Conservation (phyloP, 805 yeast species). For the Candida manassasensis region DNA sequence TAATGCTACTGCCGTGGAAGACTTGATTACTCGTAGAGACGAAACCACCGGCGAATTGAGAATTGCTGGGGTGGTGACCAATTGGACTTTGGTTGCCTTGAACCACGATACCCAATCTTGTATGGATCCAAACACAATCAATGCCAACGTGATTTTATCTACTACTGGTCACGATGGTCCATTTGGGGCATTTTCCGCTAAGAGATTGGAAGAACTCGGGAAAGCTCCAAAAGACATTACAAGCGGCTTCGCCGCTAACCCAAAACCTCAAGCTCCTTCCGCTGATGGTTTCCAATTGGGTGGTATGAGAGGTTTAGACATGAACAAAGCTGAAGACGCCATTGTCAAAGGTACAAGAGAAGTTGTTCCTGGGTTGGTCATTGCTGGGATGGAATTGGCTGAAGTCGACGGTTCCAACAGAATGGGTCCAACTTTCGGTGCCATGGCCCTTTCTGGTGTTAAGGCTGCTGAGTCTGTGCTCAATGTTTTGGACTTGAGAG, state of each 20-base stretch:
- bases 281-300: conserved; percentile 37
- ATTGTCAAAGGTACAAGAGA: conserved; percentile 68
- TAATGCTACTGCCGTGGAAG: conserved; percentile 80
- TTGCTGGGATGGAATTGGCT: conserved; percentile 75
- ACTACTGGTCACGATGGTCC: conserved; percentile 84
- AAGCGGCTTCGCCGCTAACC: conserved; percentile 30
- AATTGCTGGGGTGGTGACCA: conserved; percentile 77
- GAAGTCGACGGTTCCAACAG: conserved; percentile 75
- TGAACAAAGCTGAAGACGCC: conserved; percentile 73
- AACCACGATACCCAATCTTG: conserved; percentile 75
- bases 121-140: conserved; percentile 80
- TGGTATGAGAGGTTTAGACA: conserved; percentile 75
- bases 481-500: conserved; percentile 32
- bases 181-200: conserved; percentile 74
- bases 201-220: conserved; percentile 44
- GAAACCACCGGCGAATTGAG: conserved; percentile 51
- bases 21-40: conserved; percentile 66
- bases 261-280: conserved; percentile 4
- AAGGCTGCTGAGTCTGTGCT: conserved; percentile 64
- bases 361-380: conserved; percentile 60
- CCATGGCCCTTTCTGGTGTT: conserved; percentile 74
- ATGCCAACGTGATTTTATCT: conserved; percentile 58
- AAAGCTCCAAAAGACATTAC: conserved; percentile 36
- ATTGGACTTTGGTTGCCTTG: conserved; percentile 76
- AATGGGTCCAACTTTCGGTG: conserved; percentile 84